These are phyloP conservation scores for Emmonsia crescens DNA, from an alignment of 2,329 filamentous ascomycete genomes.

Conservation along the genomic window DNA sequence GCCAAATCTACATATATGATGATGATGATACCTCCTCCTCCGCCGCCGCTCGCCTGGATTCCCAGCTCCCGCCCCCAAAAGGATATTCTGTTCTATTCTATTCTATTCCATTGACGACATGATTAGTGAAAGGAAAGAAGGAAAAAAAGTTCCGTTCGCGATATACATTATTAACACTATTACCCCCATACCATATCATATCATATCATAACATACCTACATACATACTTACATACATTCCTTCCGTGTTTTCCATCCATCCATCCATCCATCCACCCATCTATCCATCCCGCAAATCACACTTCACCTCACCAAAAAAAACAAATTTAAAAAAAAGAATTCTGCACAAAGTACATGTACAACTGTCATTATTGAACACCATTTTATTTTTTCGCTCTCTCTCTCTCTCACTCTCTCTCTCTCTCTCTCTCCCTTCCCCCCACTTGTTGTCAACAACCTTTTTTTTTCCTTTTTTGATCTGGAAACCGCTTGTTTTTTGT, in stretches of 20 bases:
- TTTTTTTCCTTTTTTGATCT: not conserved
- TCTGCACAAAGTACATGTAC: not conserved
- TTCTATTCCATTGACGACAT: not conserved
- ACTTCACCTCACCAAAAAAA: no score
- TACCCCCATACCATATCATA: not conserved
- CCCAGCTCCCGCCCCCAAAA: not conserved
- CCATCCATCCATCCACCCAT: no score
- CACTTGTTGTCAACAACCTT: not conserved
- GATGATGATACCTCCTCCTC: not conserved
- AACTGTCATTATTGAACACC: not conserved
- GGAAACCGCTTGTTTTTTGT: not conserved
- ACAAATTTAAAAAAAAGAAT: no score
- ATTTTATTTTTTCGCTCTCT: not conserved
- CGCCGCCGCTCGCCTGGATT: not conserved
- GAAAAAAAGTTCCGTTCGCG: not conserved
- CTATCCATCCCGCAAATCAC: no score
- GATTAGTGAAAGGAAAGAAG: not conserved
- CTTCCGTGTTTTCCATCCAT: not conserved
- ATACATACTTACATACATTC: not conserved
- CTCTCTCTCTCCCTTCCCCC: no score
- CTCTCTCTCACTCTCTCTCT: no score
- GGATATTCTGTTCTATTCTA: not conserved
- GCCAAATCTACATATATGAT: not conserved
- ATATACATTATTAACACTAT: not conserved
- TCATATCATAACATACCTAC: not conserved